A percentile compares a stretch with the other conserved stretches of the same genome.
Conservation (phyloP, 148 eudicot species). For the Spergularia marina region DNA sequence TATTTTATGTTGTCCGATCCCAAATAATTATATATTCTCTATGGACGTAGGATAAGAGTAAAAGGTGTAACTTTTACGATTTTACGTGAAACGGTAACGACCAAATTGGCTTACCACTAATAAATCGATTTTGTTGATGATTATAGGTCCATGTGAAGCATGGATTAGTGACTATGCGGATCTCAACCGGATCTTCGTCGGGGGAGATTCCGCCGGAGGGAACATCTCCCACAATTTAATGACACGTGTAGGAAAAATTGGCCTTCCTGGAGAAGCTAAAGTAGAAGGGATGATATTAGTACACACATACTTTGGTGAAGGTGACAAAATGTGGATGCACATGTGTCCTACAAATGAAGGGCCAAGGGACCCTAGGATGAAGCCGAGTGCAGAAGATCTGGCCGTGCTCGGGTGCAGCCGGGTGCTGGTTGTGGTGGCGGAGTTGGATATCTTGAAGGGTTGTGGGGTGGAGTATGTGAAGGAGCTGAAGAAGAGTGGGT, state of each 20-base stretch:
- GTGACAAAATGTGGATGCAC: slow-evolving; percentile 39
- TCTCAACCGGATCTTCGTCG: slow-evolving; percentile 29
- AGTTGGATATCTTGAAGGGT: slow-evolving; percentile 20
- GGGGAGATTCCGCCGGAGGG: slow-evolving; percentile 51
- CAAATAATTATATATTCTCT: too few relatives aligned
- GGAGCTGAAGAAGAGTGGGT: slow-evolving; percentile 35
- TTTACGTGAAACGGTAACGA: too few relatives aligned
- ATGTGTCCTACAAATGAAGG: slow-evolving; percentile 38
- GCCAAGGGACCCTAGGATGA: slow-evolving; percentile 32
- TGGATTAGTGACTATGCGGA: slow-evolving; percentile 35
- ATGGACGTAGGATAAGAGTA: too few relatives aligned
- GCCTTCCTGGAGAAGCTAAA: slow-evolving; percentile 8
- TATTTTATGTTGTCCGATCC: too few relatives aligned
- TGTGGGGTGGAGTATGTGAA: slow-evolving; percentile 22
- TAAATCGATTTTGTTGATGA: too few relatives aligned
- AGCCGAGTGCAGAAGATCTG: slow-evolving; percentile 34
- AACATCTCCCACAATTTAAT: slow-evolving; percentile 34
- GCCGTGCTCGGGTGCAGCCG: slow-evolving; percentile 29
- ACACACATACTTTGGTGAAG: slow-evolving; percentile 32
- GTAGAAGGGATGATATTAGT: slow-evolving; percentile 28
- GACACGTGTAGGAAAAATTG: slow-evolving; percentile 13
- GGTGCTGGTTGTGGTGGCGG: slow-evolving; percentile 40
- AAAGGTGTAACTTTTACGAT: too few relatives aligned
- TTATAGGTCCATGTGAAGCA: background rate
- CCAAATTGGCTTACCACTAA: too few relatives aligned